Percentiles rank a stretch among this genome's conserved stretches.
Evolutionary conservation across 2,329 filamentous ascomycete genomes (phyloP).

Genomic region (Fusarium brevicatenulatum): DNA sequence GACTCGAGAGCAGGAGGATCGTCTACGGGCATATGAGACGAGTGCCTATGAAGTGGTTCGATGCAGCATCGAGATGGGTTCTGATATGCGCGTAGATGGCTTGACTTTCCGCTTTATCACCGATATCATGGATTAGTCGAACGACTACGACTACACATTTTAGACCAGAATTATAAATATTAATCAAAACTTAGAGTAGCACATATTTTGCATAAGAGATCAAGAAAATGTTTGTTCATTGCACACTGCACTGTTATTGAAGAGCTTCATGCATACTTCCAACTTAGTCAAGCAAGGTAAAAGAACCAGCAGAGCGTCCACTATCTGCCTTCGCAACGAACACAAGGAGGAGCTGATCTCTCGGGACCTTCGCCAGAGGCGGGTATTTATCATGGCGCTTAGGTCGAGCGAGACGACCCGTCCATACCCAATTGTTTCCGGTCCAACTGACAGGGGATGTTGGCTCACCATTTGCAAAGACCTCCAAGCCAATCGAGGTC

Average conservation of each 20-base stretch:
- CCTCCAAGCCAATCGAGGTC: accelerated
- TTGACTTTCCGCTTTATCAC: conserved; percentile 6
- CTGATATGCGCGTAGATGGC: neutral
- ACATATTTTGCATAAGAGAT: neutral
- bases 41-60: neutral
- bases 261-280: accelerated
- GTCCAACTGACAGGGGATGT: neutral
- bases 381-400: neutral
- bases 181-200: accelerated
- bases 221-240: neutral
- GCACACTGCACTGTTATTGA: neutral
- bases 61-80: neutral
- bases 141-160: accelerated
- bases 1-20: neutral
- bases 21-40: conserved; percentile 6
- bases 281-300: neutral
- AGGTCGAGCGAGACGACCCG: neutral
- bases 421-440: neutral
- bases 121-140: neutral
- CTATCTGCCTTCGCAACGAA: neutral
- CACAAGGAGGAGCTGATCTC: neutral
- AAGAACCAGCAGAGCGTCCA: neutral
- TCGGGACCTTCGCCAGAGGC: neutral
- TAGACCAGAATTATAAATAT: too few relatives aligned
- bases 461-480: neutral